Base-by-base conservation (phyloP, 169 alveolate species). In the Neospora caninum region DNA sequence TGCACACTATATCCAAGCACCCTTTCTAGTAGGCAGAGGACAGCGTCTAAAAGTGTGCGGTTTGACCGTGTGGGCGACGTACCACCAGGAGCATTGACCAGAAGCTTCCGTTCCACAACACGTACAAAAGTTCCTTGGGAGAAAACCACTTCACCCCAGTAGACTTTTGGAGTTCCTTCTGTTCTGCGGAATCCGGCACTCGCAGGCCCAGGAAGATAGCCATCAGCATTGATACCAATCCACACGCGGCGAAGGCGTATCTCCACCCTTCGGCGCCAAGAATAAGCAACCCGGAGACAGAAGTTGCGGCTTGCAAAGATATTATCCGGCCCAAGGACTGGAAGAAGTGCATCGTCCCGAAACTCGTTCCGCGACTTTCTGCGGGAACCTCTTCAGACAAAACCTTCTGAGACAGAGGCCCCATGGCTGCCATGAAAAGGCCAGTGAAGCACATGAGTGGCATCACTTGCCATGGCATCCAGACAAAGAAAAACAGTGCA, bases 361-460 rank as follows among this genome's bases (percentile, higher is more conserved):
- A 97, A 27, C 97, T 96, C 70, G 95, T 92, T 25, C 98, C 98
- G n/a, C 97, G 94, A 20, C 95, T 88, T 94, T 95, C 96, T 64
- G 96, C 96, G 83, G 96, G 96, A 67, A 97, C 96, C 54, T 96
- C 97, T 91, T 97, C 97, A 31, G 97, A 97, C 73, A 97, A 92
- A 53, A 97, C 97, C 91, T 97, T 96, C 92, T 97, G 98, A 39
- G 98, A 96, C 16, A 96, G 93, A n/a, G 98, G 98, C 10, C 98
- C 98, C 95, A 97, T 96, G 80, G 97, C 96, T 80, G 97, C 98
- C 96, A 97, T 93, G 38, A 97, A 97, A 41, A 96, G 93, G 45
- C 98, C 98, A 80, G 95, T 96, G 83, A 96, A 88, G 42, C 97
- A 96, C 96, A 97, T 93, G 88, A 96, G 95, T 39, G 96, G 94